phyloP scores from a whole-genome alignment of 2,329 filamentous ascomycete genomes.

The Coniochaeta pulveracea region DNA sequence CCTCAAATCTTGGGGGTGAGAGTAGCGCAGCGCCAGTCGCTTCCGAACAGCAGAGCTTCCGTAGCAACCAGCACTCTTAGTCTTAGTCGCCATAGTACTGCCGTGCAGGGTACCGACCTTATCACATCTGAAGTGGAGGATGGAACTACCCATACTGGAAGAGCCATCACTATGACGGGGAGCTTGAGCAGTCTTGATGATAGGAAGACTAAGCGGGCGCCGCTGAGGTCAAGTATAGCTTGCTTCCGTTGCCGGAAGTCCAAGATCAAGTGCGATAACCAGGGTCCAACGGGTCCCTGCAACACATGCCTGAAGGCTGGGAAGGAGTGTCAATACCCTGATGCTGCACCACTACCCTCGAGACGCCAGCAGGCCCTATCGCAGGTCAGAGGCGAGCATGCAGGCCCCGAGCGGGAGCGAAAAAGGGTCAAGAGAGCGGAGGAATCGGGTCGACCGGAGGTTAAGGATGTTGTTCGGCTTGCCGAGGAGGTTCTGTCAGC shows the following conservation, averaged over 20 bases:
- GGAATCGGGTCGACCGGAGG: conserved; percentile 27
- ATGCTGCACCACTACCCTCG: conserved; percentile 27
- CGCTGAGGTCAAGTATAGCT: conserved; percentile 69
- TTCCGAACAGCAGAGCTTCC: conserved; percentile 14
- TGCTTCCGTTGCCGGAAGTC: conserved; percentile 66
- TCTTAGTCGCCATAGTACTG: conserved; percentile 8
- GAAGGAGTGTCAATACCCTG: conserved; percentile 63
- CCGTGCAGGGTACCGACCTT: conserved; percentile 5
- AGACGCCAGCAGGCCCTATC: conserved; percentile 29
- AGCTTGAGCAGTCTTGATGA: conserved; percentile 25
- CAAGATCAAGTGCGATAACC: conserved; percentile 82
- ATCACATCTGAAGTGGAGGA: conserved; percentile 9
- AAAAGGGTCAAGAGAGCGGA: conserved; percentile 35
- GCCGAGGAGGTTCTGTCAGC: conserved; percentile 51
- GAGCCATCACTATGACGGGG: conserved; percentile 19
- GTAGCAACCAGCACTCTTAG: conserved; percentile 8
- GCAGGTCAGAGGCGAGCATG: conserved; percentile 26
- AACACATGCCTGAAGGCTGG: conserved; percentile 62
- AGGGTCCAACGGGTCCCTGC: conserved; percentile 59
- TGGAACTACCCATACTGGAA: conserved; percentile 11
- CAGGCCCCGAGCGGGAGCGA: conserved; percentile 30
- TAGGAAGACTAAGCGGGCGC: conserved; percentile 31
- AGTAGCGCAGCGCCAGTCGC: conserved; percentile 12
- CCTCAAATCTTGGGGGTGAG: conserved; percentile 9
- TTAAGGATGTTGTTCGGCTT: conserved; percentile 19